Conservation (phyloP, 768 basidiomycete genomes). For the Mycena pura region DNA sequence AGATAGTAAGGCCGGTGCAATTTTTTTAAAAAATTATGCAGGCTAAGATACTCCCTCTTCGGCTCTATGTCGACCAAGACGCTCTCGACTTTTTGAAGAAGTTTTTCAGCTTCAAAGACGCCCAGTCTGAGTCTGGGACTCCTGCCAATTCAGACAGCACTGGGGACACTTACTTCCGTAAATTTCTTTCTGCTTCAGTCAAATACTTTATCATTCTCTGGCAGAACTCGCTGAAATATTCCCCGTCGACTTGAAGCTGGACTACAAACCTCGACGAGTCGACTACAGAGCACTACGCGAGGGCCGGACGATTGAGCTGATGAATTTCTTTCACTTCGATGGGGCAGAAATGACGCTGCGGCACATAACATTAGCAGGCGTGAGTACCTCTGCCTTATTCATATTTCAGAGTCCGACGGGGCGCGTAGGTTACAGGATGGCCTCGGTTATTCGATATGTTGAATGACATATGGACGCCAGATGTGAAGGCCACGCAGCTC, state of each 20-base stretch:
- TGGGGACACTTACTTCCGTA: constrained; percentile 78
- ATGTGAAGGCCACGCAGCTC: constrained; percentile 97
- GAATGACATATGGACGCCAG: constrained; percentile 99
- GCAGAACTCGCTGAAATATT: constrained; percentile 94
- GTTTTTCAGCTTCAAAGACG: constrained; percentile 89
- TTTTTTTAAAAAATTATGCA: constrained; percentile 36
- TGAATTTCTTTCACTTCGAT: constrained; percentile 99
- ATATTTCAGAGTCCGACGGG: background rate
- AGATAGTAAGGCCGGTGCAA: constrained; percentile 14
- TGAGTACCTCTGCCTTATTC: constrained; percentile 48
- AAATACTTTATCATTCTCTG: background rate
- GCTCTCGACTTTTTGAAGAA: constrained; percentile 97
- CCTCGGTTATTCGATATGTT: constrained; percentile 84
- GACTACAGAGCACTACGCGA: constrained; percentile 91
- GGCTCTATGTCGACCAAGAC: constrained; percentile 97
- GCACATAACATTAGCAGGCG: constrained; percentile 90
- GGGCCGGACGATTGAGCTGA: constrained; percentile 93
- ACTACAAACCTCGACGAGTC: constrained; percentile 97
- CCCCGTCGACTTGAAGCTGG: constrained; percentile 93
- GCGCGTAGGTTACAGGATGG: constrained; percentile 87
- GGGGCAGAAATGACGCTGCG: constrained; percentile 97
- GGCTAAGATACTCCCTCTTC: constrained; percentile 90
- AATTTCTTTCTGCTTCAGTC: background rate
- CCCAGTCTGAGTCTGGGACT: constrained; percentile 49
- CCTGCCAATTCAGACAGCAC: constrained; percentile 42